Evolutionary conservation across 129 eudicot genomes (phyloP).

Genomic region (Helianthus annuus): DNA sequence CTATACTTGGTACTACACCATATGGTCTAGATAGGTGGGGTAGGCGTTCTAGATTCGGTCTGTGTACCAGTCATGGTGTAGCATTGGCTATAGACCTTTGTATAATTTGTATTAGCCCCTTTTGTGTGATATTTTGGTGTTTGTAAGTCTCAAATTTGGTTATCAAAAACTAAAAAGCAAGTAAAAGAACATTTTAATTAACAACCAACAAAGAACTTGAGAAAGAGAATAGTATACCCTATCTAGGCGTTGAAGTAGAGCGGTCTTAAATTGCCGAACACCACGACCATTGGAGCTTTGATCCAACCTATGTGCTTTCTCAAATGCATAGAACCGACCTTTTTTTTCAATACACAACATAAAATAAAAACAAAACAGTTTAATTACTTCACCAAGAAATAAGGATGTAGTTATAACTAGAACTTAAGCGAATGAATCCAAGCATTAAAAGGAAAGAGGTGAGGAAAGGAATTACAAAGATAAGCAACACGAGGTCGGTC

Average conservation of each 20-base stretch:
- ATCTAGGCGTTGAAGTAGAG: constrained; percentile 84
- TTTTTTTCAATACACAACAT: neutral
- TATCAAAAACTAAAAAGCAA: neutral
- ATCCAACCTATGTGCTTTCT: constrained; percentile 93
- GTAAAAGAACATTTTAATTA: neutral
- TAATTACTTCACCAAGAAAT: neutral
- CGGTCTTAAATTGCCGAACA: constrained; percentile 87
- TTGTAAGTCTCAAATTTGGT: neutral
- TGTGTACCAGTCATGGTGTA: too few species aligned
- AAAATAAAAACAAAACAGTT: neutral
- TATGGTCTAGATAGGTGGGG: too few species aligned
- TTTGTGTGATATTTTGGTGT: too few species aligned
- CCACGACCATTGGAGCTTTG: constrained; percentile 92
- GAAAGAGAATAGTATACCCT: constrained; percentile 45
- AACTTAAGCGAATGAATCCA: constrained; percentile 1
- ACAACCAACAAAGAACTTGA: neutral
- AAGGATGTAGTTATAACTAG: neutral
- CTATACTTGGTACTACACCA: too few species aligned
- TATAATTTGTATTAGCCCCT: too few species aligned
- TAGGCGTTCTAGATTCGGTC: too few species aligned
- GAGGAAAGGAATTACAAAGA: constrained; percentile 55
- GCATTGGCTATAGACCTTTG: too few species aligned
- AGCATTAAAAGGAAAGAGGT: constrained; percentile 9
- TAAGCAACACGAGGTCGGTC: constrained; percentile 95
- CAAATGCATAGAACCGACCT: constrained; percentile 93